Evolutionary conservation across 228 moss, liverwort and hornwort species (phyloP).

Genomic region (Sphagnum magellanicum): DNA sequence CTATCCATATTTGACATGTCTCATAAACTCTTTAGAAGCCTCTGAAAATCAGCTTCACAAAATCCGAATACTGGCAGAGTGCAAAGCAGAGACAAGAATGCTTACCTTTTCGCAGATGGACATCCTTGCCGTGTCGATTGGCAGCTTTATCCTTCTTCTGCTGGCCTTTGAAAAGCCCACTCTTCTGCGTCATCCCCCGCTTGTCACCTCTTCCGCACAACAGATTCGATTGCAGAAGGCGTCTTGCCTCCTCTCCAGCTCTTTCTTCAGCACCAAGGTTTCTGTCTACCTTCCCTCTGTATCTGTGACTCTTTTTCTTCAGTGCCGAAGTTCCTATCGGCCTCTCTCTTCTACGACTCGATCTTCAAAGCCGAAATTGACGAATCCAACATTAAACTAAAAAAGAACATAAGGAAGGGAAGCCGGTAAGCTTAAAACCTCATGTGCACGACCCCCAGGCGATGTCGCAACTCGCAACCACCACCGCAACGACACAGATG

Average conservation of each 20-base stretch:
- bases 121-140: slow-evolving; percentile 76
- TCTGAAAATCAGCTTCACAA: too few species aligned
- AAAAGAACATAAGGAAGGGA: too few species aligned
- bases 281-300: background rate
- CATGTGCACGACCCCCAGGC: too few species aligned
- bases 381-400: too few species aligned
- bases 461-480: too few species aligned
- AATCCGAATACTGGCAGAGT: background rate
- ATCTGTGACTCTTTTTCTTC: background rate
- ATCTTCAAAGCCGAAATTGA: too few species aligned
- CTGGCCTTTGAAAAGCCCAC: slow-evolving; percentile 77
- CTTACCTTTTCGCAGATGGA: slow-evolving; percentile 70
- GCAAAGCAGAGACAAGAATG: background rate
- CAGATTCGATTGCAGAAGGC: background rate
- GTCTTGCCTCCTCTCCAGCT: background rate
- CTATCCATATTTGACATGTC: too few species aligned
- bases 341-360: too few species aligned
- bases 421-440: too few species aligned
- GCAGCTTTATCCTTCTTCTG: slow-evolving; percentile 48
- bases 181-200: slow-evolving; percentile 74
- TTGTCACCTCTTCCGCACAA: background rate
- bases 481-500: too few species aligned
- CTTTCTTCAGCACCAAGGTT: background rate
- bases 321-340: too few species aligned
- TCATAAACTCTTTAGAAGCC: too few species aligned